Percentiles rank a stretch among this genome's conserved stretches.
phyloP scores from a whole-genome alignment of 129 eudicot genomes.

The Tagetes erecta region DNA sequence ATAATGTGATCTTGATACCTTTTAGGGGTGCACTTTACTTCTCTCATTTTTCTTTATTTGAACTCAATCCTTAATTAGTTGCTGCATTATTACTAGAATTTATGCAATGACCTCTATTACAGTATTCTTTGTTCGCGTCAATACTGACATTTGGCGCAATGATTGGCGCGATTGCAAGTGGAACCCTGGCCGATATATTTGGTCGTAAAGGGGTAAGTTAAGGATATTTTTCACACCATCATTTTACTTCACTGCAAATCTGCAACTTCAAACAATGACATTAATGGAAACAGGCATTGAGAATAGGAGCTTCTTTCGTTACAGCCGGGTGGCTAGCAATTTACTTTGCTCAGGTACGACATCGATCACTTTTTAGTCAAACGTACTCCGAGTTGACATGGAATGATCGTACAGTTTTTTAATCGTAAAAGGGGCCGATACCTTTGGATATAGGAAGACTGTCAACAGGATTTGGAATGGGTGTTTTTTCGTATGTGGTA shows the following conservation, averaged over 20 bases:
- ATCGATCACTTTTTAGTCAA: constrained; percentile 1
- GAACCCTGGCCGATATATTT: constrained; percentile 70
- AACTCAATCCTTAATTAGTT: background rate
- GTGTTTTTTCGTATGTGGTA: constrained; percentile 98
- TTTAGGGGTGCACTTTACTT: background rate
- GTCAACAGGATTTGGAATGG: constrained; percentile 98
- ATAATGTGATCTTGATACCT: background rate
- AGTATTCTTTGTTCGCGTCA: constrained; percentile 93
- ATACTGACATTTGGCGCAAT: constrained; percentile 90
- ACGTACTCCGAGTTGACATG: constrained; percentile 5
- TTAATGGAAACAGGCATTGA: constrained; percentile 66
- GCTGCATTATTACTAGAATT: background rate
- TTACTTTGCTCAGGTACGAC: constrained; percentile 75
- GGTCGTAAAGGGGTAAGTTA: constrained; percentile 93
- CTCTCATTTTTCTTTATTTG: background rate
- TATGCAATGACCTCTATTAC: constrained; percentile 50
- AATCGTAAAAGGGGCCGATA: constrained; percentile 45
- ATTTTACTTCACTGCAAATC: background rate
- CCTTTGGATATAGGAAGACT: constrained; percentile 79
- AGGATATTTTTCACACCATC: constrained; percentile 7
- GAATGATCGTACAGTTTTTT: background rate
- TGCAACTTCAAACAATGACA: constrained; percentile 23
- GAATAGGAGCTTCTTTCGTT: constrained; percentile 70
- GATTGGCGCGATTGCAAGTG: constrained; percentile 94
- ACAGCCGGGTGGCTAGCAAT: constrained; percentile 86